Evolutionary conservation across 2,329 filamentous ascomycete species (phyloP).

Genomic region (Aspergillus candidus): DNA sequence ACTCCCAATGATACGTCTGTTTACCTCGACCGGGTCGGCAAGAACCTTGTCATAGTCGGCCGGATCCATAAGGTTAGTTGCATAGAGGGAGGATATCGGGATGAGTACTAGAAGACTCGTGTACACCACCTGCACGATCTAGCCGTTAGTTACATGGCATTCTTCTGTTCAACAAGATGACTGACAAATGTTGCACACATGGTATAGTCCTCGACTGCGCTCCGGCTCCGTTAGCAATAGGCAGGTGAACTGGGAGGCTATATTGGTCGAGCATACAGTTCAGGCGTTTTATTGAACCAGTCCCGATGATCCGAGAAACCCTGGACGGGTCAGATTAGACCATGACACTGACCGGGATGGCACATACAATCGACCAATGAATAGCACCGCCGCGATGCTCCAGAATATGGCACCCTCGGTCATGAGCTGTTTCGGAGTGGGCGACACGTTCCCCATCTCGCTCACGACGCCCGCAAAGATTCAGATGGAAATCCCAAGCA

Average conservation of each 20-base stretch:
- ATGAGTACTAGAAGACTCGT: constrained; percentile 30
- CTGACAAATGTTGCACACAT: constrained; percentile 36
- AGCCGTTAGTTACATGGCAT: background rate
- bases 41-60: constrained; percentile 28
- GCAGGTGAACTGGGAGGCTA: background rate
- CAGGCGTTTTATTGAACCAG: constrained; percentile 24
- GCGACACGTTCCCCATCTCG: constrained; percentile 26
- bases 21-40: constrained; percentile 34
- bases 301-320: constrained; percentile 22
- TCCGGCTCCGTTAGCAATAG: background rate
- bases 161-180: background rate
- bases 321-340: constrained; percentile 11
- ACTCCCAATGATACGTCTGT: constrained; percentile 41
- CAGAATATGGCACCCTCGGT: constrained; percentile 26
- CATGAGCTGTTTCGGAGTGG: constrained; percentile 24
- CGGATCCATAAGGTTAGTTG: constrained; percentile 36
- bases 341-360: background rate
- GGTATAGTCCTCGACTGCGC: constrained; percentile 32
- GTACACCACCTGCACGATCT: constrained; percentile 29
- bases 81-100: constrained; percentile 32
- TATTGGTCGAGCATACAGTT: constrained; percentile 16
- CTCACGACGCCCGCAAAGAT: no score
- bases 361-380: constrained; percentile 25
- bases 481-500: no score
- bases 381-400: constrained; percentile 25